Base-by-base conservation (phyloP, 179 eudicot genomes). In the Silene noctiflora region DNA sequence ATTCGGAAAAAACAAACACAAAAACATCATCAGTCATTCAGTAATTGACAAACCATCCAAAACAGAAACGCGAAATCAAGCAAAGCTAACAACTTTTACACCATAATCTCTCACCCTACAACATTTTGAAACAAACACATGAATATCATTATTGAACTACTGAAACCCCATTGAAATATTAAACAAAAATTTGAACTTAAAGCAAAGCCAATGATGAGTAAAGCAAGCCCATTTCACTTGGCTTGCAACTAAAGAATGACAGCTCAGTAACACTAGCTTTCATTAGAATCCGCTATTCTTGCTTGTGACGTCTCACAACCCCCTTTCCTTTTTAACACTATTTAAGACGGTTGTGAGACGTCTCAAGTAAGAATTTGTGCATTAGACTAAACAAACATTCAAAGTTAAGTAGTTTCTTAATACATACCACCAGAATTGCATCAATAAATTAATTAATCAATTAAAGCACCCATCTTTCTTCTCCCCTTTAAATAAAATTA, bases 211-310 rank as follows among this genome's bases (percentile, higher is more conserved):
- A 70, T 56, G 31, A 11, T 71, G 24, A 72, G 46, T 62, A 63
- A 78, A 71, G 80, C 63, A 64, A 19, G 31, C 21, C 17, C 66
- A 20, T 78, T 73, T 72, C 67, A 22, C 42, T 56, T 78, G 59
- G 59, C 39, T 66, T 72, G 21, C n/a, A 78, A 39, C 53, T 66
- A 65, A 78, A 73, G 68, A 67, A 66, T 65, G 19, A 21, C 21
- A 76, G 39, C 67, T 17, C 29, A 76, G 6, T 53, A 53, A 16
- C 19, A 14, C 19, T 17, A 13, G 48, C 13, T 53, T 17, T 5
- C 59, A 53, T 14, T 10, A 53, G 19, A 17, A 53, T 53, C 42
- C 42, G 42, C 42, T 35, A 35, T 35, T 35, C 42, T 35, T 35
- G 42, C 42, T 35, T 35, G 42, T 35, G 42, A 35, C 17, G 56